Conservation (phyloP, 306 rosid genomes). For the Arachis hypogaea region DNA sequence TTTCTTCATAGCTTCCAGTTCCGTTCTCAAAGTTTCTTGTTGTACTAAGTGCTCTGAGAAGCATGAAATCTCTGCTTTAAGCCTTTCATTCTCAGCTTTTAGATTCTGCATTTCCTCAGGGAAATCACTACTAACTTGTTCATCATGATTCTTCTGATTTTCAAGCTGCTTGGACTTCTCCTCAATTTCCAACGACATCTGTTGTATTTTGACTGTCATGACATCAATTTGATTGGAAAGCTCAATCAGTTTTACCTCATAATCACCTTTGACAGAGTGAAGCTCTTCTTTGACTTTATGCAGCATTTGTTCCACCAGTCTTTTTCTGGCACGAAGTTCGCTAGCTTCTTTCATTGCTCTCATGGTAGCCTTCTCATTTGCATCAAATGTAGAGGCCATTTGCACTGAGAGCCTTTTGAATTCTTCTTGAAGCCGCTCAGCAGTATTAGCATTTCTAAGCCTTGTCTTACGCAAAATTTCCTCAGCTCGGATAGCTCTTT, state of each 20-base stretch:
- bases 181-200: conserved; percentile 61
- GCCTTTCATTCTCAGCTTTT: conserved; percentile 65
- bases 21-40: conserved; percentile 48
- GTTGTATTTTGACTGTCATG: conserved; percentile 57
- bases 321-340: conserved; percentile 70
- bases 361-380: conserved; percentile 79
- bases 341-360: conserved; percentile 72
- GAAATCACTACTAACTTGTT: conserved; percentile 50
- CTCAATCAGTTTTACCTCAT: conserved; percentile 55
- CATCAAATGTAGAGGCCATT: conserved; percentile 82
- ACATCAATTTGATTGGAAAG: conserved; percentile 54
- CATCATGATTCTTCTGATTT: conserved; percentile 50
- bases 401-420: conserved; percentile 76
- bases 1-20: conserved; percentile 62
- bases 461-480: conserved; percentile 74
- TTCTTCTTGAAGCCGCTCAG: conserved; percentile 91
- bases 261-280: conserved; percentile 56
- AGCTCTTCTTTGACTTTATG: conserved; percentile 59
- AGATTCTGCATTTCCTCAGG: conserved; percentile 55
- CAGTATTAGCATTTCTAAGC: conserved; percentile 70
- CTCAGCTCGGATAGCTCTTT: conserved; percentile 91
- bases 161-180: conserved; percentile 64
- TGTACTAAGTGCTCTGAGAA: conserved; percentile 54
- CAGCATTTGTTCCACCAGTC: conserved; percentile 66
- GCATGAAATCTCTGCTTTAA: conserved; percentile 52